Conservation (phyloP, 495 filamentous ascomycete species). For the Sporormia fimetaria region DNA sequence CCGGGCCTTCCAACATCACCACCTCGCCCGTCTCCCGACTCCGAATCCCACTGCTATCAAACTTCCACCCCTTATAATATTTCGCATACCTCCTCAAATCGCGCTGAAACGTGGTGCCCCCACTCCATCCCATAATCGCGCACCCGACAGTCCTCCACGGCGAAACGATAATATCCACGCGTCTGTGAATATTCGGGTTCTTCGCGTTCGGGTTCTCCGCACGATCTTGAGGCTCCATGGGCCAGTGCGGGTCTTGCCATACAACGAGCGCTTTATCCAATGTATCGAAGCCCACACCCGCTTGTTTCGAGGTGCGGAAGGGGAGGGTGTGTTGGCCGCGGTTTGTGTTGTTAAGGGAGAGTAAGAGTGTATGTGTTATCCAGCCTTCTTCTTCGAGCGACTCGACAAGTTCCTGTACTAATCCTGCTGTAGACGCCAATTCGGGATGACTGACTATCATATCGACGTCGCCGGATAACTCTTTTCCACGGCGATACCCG, state of each 20-base stretch:
- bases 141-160: conserved; percentile 84
- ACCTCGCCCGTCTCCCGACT: conserved; percentile 51
- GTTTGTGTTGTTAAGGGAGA: conserved; percentile 53
- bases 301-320: conserved; percentile 31
- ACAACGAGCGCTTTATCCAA: conserved; percentile 88
- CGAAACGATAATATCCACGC: conserved; percentile 88
- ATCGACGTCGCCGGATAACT: conserved; percentile 67
- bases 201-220: conserved; percentile 32
- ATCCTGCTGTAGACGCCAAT: conserved; percentile 48
- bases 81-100: conserved; percentile 76
- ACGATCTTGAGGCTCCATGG: conserved; percentile 30
- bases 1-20: conserved; percentile 49
- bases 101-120: conserved; percentile 78
- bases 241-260: conserved; percentile 71
- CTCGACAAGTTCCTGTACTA: conserved; percentile 56
- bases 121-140: conserved; percentile 79
- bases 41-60: conserved; percentile 80
- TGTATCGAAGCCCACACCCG: conserved; percentile 60
- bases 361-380: conserved; percentile 71
- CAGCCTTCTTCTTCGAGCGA: conserved; percentile 55
- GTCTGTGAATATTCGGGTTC: conserved; percentile 66
- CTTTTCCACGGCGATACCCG: conserved; percentile 75
- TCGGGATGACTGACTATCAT: conserved; percentile 74
- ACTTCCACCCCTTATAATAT: conserved; percentile 61
- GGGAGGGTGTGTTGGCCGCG: conserved; percentile 60